A percentile compares a stretch with the other conserved stretches of the same genome.
phyloP scores from a whole-genome alignment of 73 alveolate genomes.

The Paramecium tetraurelia region DNA sequence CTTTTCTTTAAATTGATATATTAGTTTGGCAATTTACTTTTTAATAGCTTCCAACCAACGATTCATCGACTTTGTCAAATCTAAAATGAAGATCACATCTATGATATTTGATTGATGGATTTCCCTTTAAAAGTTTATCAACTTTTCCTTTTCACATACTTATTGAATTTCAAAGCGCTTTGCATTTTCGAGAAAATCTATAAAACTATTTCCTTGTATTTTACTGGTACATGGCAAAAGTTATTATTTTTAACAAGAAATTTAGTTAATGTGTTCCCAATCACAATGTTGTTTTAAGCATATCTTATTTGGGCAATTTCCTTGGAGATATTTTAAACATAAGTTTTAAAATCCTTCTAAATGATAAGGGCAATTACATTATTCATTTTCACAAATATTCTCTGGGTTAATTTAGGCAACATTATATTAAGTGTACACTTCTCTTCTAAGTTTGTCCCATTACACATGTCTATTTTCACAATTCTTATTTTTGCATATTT shows the following conservation, averaged over 20 bases:
- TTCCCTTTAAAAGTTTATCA: not conserved
- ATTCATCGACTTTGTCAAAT: not conserved
- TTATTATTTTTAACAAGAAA: not conserved
- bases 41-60: not conserved
- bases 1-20: not conserved
- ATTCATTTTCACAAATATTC: not conserved
- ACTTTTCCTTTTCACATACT: not conserved
- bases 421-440: not conserved
- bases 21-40: not conserved
- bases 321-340: not conserved
- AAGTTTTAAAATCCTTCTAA: not conserved
- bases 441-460: not conserved
- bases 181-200: not conserved
- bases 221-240: not conserved
- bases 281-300: not conserved
- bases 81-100: not conserved
- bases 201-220: too few relatives aligned
- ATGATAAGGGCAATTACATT: not conserved
- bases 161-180: not conserved
- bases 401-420: not conserved
- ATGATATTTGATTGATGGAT: not conserved
- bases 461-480: not conserved
- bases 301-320: not conserved
- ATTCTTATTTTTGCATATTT: not conserved
- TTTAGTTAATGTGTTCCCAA: not conserved